phyloP scores from a whole-genome alignment of 2,329 filamentous ascomycete genomes.

The Xylaria hypoxylon region DNA sequence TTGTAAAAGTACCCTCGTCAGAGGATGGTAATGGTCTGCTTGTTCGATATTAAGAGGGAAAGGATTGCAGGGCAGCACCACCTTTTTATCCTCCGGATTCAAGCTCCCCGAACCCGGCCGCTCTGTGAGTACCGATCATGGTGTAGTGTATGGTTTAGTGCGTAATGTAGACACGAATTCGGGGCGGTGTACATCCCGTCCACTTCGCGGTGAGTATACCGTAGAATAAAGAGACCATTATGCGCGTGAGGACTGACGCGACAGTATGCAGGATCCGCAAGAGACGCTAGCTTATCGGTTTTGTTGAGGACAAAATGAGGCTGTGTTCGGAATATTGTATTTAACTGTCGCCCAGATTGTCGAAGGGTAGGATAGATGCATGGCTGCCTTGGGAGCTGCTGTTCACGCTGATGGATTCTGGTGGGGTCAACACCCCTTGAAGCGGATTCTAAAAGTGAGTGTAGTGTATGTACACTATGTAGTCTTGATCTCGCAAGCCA shows the following conservation, averaged over 20 bases:
- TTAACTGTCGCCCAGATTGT: neutral
- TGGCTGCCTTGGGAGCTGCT: neutral
- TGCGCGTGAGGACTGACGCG: neutral
- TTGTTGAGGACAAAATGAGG: slow-evolving; percentile 18
- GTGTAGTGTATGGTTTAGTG: neutral
- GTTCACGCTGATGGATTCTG: no score
- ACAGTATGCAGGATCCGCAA: slow-evolving; percentile 10
- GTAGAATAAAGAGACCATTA: neutral
- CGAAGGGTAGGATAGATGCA: neutral
- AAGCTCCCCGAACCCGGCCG: neutral
- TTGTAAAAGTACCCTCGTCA: no score
- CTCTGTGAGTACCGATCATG: neutral
- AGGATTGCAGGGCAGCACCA: neutral
- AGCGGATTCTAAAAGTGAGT: no score
- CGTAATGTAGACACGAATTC: neutral
- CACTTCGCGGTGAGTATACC: neutral
- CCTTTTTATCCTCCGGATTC: slow-evolving; percentile 6
- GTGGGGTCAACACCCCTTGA: no score
- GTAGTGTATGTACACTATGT: no score
- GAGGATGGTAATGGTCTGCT: neutral
- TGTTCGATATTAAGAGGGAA: neutral
- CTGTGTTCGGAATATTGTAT: slow-evolving; percentile 12
- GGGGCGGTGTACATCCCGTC: neutral
- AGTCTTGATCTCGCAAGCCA: no score
- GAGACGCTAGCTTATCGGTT: slow-evolving; percentile 10